These are phyloP conservation scores for Ochetophila trinervis DNA, from an alignment of 306 rosid species.

Conservation along the genomic window DNA sequence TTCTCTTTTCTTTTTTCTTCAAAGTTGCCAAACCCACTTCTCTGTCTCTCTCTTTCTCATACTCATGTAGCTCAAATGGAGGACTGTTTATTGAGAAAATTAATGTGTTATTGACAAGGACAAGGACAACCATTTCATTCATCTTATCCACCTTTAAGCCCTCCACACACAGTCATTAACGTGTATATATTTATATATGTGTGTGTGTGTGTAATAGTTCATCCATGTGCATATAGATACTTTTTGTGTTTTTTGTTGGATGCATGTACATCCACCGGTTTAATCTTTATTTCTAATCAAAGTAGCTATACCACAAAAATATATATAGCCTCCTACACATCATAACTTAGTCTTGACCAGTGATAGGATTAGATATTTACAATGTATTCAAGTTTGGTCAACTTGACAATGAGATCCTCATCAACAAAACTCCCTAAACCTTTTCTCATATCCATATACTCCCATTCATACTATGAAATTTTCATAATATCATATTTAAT, in stretches of 20 bases:
- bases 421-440: too few species aligned
- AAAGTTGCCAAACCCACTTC: slow-evolving; percentile 4
- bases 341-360: too few species aligned
- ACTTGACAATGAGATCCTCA: too few species aligned
- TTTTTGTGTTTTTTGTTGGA: neutral
- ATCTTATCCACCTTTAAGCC: slow-evolving; percentile 2
- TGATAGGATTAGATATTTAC: too few species aligned
- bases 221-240: neutral
- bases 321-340: too few species aligned
- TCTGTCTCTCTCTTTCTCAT: neutral
- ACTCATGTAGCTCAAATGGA: too few species aligned
- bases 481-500: too few species aligned
- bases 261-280: neutral
- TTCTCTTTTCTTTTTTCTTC: neutral
- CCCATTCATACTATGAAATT: slow-evolving; percentile 14
- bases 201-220: too few species aligned
- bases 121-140: slow-evolving; percentile 20
- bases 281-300: too few species aligned
- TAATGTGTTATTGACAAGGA: slow-evolving; percentile 13
- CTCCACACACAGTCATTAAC: neutral
- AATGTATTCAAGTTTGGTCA: too few species aligned
- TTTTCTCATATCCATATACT: neutral
- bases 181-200: neutral
- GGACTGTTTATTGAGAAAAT: neutral
- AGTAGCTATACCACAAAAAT: too few species aligned